phyloP scores from a whole-genome alignment of 2,329 filamentous ascomycete species.

The Aspergillus sp. region DNA sequence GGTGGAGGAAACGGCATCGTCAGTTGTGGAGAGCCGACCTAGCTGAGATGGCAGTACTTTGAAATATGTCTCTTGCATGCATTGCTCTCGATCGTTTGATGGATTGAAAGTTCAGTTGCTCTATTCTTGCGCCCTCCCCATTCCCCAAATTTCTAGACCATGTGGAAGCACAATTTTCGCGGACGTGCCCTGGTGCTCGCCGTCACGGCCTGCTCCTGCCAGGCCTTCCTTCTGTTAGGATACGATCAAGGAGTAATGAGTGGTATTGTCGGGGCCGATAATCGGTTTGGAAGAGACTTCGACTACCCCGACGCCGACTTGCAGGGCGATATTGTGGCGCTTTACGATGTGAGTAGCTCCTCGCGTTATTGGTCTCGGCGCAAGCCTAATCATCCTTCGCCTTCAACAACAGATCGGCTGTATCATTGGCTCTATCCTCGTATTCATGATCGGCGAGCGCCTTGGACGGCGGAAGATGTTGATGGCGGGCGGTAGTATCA shows the following conservation, averaged over 20 bases:
- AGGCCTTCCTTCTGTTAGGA: not conserved
- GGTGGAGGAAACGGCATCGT: not conserved
- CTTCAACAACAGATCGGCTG: not conserved
- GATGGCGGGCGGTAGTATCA: not conserved
- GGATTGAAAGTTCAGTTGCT: too few relatives aligned
- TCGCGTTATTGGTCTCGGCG: not conserved
- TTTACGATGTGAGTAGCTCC: not conserved
- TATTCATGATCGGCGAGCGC: conserved; percentile 1
- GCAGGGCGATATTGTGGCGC: not conserved
- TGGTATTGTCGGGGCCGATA: not conserved
- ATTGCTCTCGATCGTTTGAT: not conserved
- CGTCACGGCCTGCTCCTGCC: not conserved
- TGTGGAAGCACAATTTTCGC: not conserved
- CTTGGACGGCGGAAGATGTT: not conserved
- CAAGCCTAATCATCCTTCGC: not conserved
- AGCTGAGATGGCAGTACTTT: not conserved
- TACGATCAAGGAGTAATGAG: not conserved
- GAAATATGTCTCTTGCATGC: too few relatives aligned
- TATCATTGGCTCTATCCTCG: not conserved
- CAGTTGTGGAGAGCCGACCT: not conserved
- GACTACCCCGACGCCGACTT: not conserved
- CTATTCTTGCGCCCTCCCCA: too few relatives aligned
- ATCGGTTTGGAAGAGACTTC: not conserved
- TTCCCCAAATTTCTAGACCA: not conserved
- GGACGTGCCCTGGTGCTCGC: not conserved